These are phyloP conservation scores for Starmerella stigmatis DNA, from an alignment of 805 yeast genomes.

Conservation along the genomic window DNA sequence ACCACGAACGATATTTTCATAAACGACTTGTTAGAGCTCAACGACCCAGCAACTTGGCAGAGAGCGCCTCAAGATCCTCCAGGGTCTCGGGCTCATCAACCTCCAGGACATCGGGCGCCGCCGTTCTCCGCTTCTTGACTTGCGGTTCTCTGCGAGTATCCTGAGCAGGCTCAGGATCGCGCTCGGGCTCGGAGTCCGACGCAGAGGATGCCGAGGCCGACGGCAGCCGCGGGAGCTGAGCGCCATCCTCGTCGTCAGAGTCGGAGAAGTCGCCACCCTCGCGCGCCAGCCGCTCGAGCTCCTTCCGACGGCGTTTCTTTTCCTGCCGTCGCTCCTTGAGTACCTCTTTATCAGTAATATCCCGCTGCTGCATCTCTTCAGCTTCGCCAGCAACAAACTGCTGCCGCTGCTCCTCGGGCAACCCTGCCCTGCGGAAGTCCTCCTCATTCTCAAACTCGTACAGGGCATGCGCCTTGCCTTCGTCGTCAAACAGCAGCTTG, in stretches of 20 bases:
- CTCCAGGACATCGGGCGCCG: constrained; percentile 42
- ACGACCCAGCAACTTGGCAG: constrained; percentile 25
- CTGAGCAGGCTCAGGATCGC: not conserved
- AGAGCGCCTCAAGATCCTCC: constrained; percentile 77
- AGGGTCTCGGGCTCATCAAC: constrained; percentile 80
- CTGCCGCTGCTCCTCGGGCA: constrained; percentile 55
- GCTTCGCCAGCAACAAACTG: constrained; percentile 59
- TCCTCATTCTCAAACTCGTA: constrained; percentile 87
- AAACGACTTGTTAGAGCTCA: not conserved
- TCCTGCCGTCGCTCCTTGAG: constrained; percentile 74
- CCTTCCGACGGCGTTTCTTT: constrained; percentile 81
- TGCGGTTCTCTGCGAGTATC: not conserved
- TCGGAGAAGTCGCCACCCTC: constrained; percentile 30
- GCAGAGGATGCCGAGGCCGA: no score
- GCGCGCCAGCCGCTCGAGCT: constrained; percentile 51
- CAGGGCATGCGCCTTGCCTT: constrained; percentile 81
- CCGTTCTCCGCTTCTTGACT: constrained; percentile 16
- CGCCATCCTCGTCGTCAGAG: constrained; percentile 1
- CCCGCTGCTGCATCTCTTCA: constrained; percentile 58
- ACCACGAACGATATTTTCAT: no score
- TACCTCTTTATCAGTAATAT: constrained; percentile 62
- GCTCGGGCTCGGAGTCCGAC: constrained; percentile 6
- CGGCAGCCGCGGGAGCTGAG: constrained; percentile 19
- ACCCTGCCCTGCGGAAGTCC: constrained; percentile 63
- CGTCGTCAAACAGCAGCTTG: constrained; percentile 83